Evolutionary conservation across 1,139 yeast species (phyloP).

Genomic region (Casaregolazyma lundiana): DNA sequence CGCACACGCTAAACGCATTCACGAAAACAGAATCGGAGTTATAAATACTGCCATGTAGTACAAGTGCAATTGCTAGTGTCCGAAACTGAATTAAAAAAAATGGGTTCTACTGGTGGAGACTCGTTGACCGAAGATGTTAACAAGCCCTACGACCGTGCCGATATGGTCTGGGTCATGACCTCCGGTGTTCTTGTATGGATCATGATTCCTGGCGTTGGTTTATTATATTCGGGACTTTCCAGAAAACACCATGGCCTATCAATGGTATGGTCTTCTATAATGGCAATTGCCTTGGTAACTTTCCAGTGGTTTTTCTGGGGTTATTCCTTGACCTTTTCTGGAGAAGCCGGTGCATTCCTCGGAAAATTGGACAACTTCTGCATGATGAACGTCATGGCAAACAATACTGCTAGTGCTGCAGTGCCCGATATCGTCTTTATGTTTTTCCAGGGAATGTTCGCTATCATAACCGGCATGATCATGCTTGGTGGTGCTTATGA

Average conservation of each 20-base stretch:
- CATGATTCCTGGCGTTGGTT: conserved; percentile 93
- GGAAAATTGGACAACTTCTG: conserved; percentile 81
- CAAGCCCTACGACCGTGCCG: conserved; percentile 59
- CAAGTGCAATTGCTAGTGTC: not conserved
- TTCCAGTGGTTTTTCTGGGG: conserved; percentile 99
- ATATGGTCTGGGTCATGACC: conserved; percentile 85
- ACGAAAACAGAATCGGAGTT: too few species aligned
- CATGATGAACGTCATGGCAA: conserved; percentile 73
- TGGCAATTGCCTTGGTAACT: conserved; percentile 73
- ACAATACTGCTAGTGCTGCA: conserved; percentile 53
- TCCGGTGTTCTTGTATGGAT: conserved; percentile 80
- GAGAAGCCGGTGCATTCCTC: conserved; percentile 61
- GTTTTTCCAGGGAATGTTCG: conserved; percentile 94
- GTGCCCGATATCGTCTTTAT: conserved; percentile 86
- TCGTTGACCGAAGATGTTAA: conserved; percentile 69
- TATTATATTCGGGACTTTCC: conserved; percentile 83
- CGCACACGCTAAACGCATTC: too few species aligned
- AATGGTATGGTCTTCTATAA: conserved; percentile 87
- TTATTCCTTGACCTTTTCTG: conserved; percentile 79
- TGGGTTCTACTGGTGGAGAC: conserved; percentile 57
- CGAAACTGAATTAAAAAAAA: not conserved
- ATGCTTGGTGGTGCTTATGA: conserved; percentile 86
- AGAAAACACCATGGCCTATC: conserved; percentile 91
- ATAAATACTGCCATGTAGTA: too few species aligned
- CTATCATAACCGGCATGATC: conserved; percentile 83